Conservation (phyloP, 2,329 filamentous ascomycete genomes). For the Chaetomium globosum region DNA sequence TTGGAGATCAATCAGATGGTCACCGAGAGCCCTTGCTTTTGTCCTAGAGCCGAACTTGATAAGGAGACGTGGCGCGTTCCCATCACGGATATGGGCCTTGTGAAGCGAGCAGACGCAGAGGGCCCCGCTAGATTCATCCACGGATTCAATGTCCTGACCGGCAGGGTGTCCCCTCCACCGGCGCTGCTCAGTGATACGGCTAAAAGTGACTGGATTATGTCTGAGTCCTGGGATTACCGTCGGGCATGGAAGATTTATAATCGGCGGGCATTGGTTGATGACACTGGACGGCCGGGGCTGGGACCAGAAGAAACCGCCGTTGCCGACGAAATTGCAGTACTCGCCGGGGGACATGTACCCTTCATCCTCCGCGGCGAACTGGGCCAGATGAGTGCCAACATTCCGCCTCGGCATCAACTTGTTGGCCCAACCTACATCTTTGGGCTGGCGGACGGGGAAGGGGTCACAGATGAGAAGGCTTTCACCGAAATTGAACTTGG, state of each 20-base stretch:
- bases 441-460: slow-evolving; percentile 23
- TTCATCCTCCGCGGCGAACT: slow-evolving; percentile 5
- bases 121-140: slow-evolving; percentile 1
- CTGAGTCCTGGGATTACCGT: slow-evolving; percentile 22
- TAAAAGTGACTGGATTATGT: slow-evolving; percentile 5
- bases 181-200: neutral
- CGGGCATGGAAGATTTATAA: slow-evolving; percentile 8
- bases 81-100: slow-evolving; percentile 16
- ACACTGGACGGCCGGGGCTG: slow-evolving; percentile 12
- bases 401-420: slow-evolving; percentile 3
- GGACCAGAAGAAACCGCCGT: neutral
- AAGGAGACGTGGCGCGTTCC: slow-evolving; percentile 15
- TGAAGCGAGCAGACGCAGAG: slow-evolving; percentile 1
- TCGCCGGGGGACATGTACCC: slow-evolving; percentile 18
- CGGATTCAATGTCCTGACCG: slow-evolving; percentile 17
- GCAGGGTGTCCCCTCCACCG: neutral
- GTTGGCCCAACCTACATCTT: slow-evolving; percentile 14
- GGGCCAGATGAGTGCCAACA: neutral
- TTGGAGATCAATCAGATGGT: slow-evolving; percentile 7
- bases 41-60: neutral
- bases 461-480: neutral
- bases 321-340: slow-evolving; percentile 2
- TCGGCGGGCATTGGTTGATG: slow-evolving; percentile 3
- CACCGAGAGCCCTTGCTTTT: no score
- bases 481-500: neutral